A percentile compares a stretch with the other conserved stretches of the same genome.
phyloP scores from a whole-genome alignment of 768 basidiomycete genomes.

The Mycena floridula region DNA sequence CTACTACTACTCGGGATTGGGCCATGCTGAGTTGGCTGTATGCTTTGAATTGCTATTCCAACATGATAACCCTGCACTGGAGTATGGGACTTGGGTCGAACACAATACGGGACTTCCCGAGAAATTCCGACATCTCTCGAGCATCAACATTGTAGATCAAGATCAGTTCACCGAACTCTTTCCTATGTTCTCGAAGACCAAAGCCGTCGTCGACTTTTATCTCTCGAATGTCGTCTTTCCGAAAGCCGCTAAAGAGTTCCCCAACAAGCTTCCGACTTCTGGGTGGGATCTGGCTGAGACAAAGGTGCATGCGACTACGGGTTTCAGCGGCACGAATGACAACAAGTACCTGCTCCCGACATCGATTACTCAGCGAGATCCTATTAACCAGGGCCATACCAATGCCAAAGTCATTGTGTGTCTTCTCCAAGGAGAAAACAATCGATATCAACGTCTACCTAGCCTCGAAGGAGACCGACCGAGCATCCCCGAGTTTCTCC shows the following conservation, averaged over 20 bases:
- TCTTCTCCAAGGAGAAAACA: conserved; percentile 34
- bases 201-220: conserved; percentile 39
- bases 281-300: conserved; percentile 47
- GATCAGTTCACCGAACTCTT: conserved; percentile 23
- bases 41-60: conserved; percentile 32
- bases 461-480: conserved; percentile 14
- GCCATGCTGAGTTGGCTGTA: conserved; percentile 25
- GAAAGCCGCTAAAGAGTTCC: conserved; percentile 41
- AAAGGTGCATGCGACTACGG: conserved; percentile 31
- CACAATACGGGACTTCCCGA: conserved; percentile 13
- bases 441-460: conserved; percentile 24
- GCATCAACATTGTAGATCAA: conserved; percentile 37
- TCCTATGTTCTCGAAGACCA: conserved; percentile 31
- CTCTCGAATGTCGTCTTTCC: conserved; percentile 42
- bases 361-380: conserved; percentile 30
- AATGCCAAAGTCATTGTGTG: conserved; percentile 40
- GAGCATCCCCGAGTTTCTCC: conserved; percentile 20
- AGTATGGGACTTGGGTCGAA: conserved; percentile 36
- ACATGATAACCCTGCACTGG: conserved; percentile 31
- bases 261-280: conserved; percentile 38
- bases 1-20: conserved; percentile 45
- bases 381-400: conserved; percentile 32
- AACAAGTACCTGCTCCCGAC: conserved; percentile 30
- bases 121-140: conserved; percentile 23
- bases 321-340: conserved; percentile 55